phyloP scores from a whole-genome alignment of 345 rosid species.

The Camelina neglecta region DNA sequence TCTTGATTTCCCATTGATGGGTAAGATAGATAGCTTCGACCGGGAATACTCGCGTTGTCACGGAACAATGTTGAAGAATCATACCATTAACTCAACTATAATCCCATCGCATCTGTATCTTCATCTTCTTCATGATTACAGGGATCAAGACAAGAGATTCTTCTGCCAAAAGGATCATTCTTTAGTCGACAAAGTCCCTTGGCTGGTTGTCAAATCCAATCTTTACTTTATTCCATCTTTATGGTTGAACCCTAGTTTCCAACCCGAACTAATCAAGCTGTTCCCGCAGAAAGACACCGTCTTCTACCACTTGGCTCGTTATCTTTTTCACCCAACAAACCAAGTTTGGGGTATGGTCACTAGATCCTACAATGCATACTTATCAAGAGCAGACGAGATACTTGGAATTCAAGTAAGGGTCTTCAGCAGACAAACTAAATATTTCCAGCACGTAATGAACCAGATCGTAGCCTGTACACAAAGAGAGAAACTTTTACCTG shows the following conservation, averaged over 20 bases:
- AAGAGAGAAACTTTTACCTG: slow-evolving; percentile 47
- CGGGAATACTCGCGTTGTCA: slow-evolving; percentile 23
- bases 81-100: slow-evolving; percentile 19
- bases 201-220: slow-evolving; percentile 65
- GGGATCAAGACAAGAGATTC: slow-evolving; percentile 60
- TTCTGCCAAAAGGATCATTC: slow-evolving; percentile 60
- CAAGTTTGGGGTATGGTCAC: slow-evolving; percentile 64
- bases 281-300: slow-evolving; percentile 63
- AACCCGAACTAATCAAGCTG: slow-evolving; percentile 46
- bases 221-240: slow-evolving; percentile 65
- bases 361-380: slow-evolving; percentile 41
- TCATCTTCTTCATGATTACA: slow-evolving; percentile 59
- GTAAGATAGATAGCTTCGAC: slow-evolving; percentile 23
- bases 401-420: slow-evolving; percentile 50
- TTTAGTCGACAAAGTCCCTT: slow-evolving; percentile 51
- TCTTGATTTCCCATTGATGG: slow-evolving; percentile 41
- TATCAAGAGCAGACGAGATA: slow-evolving; percentile 48
- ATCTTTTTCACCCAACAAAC: slow-evolving; percentile 69
- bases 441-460: slow-evolving; percentile 38
- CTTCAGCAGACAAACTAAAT: slow-evolving; percentile 29
- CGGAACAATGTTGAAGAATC: slow-evolving; percentile 36
- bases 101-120: slow-evolving; percentile 53
- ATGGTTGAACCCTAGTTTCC: slow-evolving; percentile 54
- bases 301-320: slow-evolving; percentile 63
- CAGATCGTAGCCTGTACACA: slow-evolving; percentile 45